These are phyloP conservation scores for Pachyrhizus erosus DNA, from an alignment of 306 rosid species.

Conservation along the genomic window DNA sequence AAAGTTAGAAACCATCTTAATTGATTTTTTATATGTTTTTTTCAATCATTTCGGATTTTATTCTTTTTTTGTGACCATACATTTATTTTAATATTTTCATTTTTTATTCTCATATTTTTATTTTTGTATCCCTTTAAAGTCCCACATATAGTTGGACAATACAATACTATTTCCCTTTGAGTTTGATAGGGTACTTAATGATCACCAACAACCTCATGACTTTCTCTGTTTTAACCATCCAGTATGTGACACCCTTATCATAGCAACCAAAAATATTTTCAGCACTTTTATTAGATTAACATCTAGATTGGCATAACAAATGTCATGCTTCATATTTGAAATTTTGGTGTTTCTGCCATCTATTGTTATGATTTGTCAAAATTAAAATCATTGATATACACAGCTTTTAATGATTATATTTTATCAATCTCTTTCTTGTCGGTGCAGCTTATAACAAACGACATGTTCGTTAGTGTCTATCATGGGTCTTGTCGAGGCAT, in stretches of 20 bases:
- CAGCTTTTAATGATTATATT: not conserved
- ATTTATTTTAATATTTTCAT: too few species aligned
- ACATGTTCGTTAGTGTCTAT: constrained; percentile 31
- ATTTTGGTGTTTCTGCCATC: not conserved
- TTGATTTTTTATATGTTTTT: too few species aligned
- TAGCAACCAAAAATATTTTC: not conserved
- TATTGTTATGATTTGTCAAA: not conserved
- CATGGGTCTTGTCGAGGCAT: constrained; percentile 30
- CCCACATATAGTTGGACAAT: not conserved
- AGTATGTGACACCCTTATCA: not conserved
- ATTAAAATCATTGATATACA: not conserved
- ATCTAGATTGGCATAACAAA: not conserved
- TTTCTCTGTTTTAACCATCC: not conserved
- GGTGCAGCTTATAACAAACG: constrained; percentile 42
- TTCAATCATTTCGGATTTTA: too few species aligned
- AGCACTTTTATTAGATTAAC: not conserved
- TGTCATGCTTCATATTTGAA: not conserved
- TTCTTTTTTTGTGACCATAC: not conserved
- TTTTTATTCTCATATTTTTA: not conserved
- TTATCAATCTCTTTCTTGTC: not conserved
- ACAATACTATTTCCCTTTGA: not conserved
- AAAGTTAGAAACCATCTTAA: too few species aligned
- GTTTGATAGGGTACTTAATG: not conserved
- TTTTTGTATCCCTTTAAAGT: not conserved
- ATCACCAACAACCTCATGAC: not conserved